Base-by-base conservation (phyloP, 176 grass and related monocot species). In the Secale cereale region DNA sequence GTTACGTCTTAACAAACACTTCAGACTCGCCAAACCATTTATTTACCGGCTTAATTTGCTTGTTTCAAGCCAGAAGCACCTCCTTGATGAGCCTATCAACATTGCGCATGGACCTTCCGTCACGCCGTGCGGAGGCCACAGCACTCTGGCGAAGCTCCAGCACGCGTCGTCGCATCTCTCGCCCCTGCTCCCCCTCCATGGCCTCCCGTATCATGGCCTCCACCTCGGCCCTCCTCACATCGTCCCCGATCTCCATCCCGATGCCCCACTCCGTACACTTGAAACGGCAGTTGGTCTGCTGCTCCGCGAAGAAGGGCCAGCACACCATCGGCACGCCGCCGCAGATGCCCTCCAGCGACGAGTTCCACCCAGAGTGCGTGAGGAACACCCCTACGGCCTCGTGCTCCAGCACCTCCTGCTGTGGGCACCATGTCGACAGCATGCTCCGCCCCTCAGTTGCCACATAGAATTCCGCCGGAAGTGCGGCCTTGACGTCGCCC, bases 351-450 rank as follows among this genome's bases (percentile, higher is more conserved):
- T 97, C 92, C 10, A 92, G 9, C 33, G 92, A 89, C 1, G 95
- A 94, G 90, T 97, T 97, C 95, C 95, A 97, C 0, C 95, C 92
- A 5, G 84, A 94, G 75, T 97, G 95, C 0, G 90, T 94, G 25
- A 97, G 81, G 80, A 97, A 94, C 43, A 89, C 91, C 30, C 94
- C 92, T 1, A 94, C 83, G 0, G 94, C 82, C 15, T 70, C 33
- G 73, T 91, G 86, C 14, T 31, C 80, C 52, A 92, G 77, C 61
- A 92, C 87, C 37, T 26, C n/a, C 70, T 41, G 80, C 70, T 41
- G 81, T 31, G 91, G 84, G 70, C 91, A 89, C 91, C 91, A 92
- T 30, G 59, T 81, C 2, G 84, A 30, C 17, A 88, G 3, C 71
- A 85, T 22, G n/a, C 83, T 41, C 2, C 68, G 4, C 10, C 36